Percentiles rank a stretch among this genome's conserved stretches.
Evolutionary conservation across 2,329 filamentous ascomycete genomes (phyloP).

Genomic region (Trichoderma guizhouense): DNA sequence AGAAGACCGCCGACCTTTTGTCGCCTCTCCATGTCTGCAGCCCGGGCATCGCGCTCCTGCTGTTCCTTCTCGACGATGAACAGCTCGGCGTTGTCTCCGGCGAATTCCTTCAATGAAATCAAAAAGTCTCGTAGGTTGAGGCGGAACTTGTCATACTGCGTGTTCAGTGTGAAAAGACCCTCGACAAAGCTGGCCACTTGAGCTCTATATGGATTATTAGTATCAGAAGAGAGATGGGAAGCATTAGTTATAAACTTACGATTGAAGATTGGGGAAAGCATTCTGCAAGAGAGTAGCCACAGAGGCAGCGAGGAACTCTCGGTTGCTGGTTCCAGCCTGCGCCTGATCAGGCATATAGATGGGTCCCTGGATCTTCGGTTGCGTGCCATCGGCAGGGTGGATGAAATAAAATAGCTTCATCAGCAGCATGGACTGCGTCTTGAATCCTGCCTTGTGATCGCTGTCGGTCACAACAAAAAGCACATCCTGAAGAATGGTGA

Average conservation of each 20-base stretch:
- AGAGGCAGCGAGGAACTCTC: constrained; percentile 85
- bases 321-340: constrained; percentile 77
- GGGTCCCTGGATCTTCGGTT: constrained; percentile 85
- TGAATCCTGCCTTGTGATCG: constrained; percentile 98
- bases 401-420: constrained; percentile 96
- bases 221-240: neutral
- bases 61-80: constrained; percentile 94
- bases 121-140: constrained; percentile 94
- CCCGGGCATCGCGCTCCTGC: constrained; percentile 78
- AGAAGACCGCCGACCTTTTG: constrained; percentile 94
- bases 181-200: constrained; percentile 92
- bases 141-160: constrained; percentile 91
- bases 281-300: constrained; percentile 80
- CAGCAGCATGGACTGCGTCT: constrained; percentile 90
- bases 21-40: constrained; percentile 83
- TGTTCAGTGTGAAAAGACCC: constrained; percentile 82
- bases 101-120: constrained; percentile 94
- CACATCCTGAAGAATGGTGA: constrained; percentile 92
- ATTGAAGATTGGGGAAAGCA: constrained; percentile 89
- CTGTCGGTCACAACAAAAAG: constrained; percentile 98
- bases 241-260: constrained; percentile 54
- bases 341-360: constrained; percentile 86
- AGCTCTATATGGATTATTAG: constrained; percentile 51
- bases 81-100: constrained; percentile 90
- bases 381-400: constrained; percentile 62